These are phyloP conservation scores for Cymbidium sinense DNA, from an alignment of 106 monocot genomes.

Conservation along the genomic window DNA sequence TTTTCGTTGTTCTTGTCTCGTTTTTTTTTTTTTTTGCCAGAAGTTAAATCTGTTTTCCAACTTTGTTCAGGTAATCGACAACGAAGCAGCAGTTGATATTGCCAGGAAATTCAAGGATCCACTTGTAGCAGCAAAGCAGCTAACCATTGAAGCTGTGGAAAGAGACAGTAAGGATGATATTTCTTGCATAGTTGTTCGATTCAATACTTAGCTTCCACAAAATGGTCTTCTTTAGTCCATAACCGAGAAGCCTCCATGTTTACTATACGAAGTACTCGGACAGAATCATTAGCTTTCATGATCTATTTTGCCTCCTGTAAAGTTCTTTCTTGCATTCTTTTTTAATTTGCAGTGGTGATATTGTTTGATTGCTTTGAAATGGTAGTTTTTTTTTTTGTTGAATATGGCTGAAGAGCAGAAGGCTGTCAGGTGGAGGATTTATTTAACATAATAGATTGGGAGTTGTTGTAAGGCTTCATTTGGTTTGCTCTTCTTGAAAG, in stretches of 20 bases:
- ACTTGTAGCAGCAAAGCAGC: constrained; percentile 47
- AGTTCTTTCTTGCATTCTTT: background rate
- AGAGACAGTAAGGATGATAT: constrained; percentile 74
- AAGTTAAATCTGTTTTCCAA: background rate
- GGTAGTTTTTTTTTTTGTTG: too few relatives aligned
- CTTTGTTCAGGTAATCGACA: constrained; percentile 47
- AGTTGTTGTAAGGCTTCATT: background rate
- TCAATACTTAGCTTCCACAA: constrained; percentile 19
- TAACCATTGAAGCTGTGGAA: constrained; percentile 44
- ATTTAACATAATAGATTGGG: background rate
- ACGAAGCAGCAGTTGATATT: constrained; percentile 58
- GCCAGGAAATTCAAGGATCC: constrained; percentile 50
- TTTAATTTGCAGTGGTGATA: background rate
- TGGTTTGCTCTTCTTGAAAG: background rate
- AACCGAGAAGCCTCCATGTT: too few relatives aligned
- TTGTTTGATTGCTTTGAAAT: constrained; percentile 6
- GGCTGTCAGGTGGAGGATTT: background rate
- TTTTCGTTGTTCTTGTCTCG: background rate
- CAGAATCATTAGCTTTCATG: background rate
- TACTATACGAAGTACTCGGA: background rate
- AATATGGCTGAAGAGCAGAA: background rate
- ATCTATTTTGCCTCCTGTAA: background rate
- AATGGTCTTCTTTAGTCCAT: background rate
- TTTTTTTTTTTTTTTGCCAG: background rate
- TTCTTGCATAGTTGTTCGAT: constrained; percentile 64